These are phyloP conservation scores for Pythium dissotocum DNA, from an alignment of 352 stramenopile genomes.

Conservation along the genomic window DNA sequence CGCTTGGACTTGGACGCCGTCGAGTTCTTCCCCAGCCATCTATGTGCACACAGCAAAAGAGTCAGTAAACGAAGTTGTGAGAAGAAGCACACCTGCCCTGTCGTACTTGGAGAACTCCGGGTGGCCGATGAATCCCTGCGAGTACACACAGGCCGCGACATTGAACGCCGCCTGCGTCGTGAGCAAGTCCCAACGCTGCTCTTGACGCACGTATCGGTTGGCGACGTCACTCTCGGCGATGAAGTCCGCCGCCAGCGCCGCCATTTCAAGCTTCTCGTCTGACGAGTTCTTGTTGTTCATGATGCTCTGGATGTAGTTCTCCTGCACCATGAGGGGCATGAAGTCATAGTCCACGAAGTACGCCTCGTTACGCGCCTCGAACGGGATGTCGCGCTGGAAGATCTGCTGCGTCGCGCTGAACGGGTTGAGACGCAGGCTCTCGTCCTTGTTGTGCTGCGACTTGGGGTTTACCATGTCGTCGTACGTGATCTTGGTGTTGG, in stretches of 20 bases:
- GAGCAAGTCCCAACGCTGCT: slow-evolving; percentile 95
- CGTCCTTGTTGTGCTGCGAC: slow-evolving; percentile 90
- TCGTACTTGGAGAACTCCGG: slow-evolving; percentile 87
- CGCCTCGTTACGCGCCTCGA: slow-evolving; percentile 92
- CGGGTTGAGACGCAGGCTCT: slow-evolving; percentile 92
- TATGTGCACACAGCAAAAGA: slow-evolving; percentile 45
- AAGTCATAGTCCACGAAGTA: slow-evolving; percentile 99
- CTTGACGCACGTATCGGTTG: slow-evolving; percentile 71
- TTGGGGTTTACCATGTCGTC: slow-evolving; percentile 79
- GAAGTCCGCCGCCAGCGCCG: slow-evolving; percentile 91
- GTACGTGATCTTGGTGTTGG: slow-evolving; percentile 81
- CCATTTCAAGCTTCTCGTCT: slow-evolving; percentile 79
- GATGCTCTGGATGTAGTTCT: slow-evolving; percentile 86
- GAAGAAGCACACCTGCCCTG: background rate
- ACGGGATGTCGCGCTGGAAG: slow-evolving; percentile 80
- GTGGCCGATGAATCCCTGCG: slow-evolving; percentile 86
- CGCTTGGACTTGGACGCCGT: slow-evolving; percentile 93
- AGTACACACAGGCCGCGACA: slow-evolving; percentile 82
- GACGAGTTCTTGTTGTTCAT: slow-evolving; percentile 69
- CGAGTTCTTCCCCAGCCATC: slow-evolving; percentile 99
- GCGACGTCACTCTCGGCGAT: slow-evolving; percentile 87
- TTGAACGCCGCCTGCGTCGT: slow-evolving; percentile 91
- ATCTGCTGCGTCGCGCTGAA: slow-evolving; percentile 96
- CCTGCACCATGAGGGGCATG: slow-evolving; percentile 96
- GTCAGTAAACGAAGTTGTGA: background rate